These are phyloP conservation scores for Apiotrichum laibachii DNA, from an alignment of 1,284 basidiomycete genomes.

Conservation along the genomic window DNA sequence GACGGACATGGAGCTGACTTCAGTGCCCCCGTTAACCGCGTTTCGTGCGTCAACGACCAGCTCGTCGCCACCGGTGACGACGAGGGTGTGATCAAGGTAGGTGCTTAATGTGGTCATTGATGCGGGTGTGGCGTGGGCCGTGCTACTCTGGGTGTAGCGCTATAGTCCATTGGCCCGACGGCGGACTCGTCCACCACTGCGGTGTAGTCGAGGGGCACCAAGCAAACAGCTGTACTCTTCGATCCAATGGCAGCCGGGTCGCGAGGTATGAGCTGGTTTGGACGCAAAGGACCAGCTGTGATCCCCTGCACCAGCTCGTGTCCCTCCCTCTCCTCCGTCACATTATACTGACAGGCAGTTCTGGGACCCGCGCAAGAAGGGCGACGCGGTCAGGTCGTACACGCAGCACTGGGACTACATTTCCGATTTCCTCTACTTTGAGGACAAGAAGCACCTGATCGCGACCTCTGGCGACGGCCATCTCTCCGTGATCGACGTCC, in stretches of 20 bases:
- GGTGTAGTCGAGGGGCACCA: too few relatives aligned
- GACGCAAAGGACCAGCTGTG: too few relatives aligned
- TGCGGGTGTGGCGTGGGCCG: background rate
- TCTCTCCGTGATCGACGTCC: slow-evolving; percentile 82
- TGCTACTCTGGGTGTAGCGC: background rate
- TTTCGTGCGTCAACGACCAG: slow-evolving; percentile 66
- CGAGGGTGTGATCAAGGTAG: slow-evolving; percentile 85
- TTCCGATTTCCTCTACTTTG: slow-evolving; percentile 83
- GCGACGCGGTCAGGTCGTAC: slow-evolving; percentile 65
- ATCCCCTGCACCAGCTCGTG: too few relatives aligned
- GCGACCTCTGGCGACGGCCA: slow-evolving; percentile 91
- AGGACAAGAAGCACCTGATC: slow-evolving; percentile 78
- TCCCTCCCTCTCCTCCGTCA: too few relatives aligned
- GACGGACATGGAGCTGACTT: background rate
- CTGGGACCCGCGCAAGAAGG: slow-evolving; percentile 74
- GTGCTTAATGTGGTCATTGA: slow-evolving; percentile 21
- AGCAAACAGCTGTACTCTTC: too few relatives aligned
- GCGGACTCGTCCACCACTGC: too few relatives aligned
- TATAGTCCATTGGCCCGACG: background rate
- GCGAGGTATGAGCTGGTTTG: too few relatives aligned
- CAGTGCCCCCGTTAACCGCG: slow-evolving; percentile 80
- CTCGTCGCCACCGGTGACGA: slow-evolving; percentile 85
- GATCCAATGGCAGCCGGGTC: too few relatives aligned
- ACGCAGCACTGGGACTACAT: slow-evolving; percentile 94
- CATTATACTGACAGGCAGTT: slow-evolving; percentile 61